Conservation (phyloP, 257 asterid species). For the Capsicum chinense region DNA sequence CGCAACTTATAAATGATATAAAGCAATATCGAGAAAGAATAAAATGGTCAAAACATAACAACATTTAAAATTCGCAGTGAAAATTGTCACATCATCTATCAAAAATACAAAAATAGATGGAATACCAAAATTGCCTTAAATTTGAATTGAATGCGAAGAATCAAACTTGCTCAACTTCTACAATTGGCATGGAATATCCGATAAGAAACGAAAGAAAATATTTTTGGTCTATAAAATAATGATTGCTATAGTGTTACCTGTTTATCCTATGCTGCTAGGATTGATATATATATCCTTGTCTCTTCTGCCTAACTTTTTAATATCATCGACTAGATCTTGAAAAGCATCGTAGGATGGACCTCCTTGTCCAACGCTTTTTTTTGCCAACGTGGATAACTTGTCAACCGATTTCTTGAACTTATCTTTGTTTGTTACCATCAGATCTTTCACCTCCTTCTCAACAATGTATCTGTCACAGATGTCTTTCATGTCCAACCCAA, state of each 20-base stretch:
- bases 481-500: slow-evolving; percentile 68
- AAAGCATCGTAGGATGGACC: slow-evolving; percentile 51
- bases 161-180: too few species aligned
- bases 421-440: slow-evolving; percentile 49
- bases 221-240: neutral
- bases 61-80: too few species aligned
- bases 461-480: slow-evolving; percentile 45
- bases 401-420: slow-evolving; percentile 44
- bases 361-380: slow-evolving; percentile 43
- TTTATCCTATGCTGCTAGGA: neutral
- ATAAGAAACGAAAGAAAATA: neutral
- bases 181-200: neutral
- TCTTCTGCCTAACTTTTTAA: slow-evolving; percentile 15
- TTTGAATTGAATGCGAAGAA: too few species aligned
- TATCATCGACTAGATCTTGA: slow-evolving; percentile 32
- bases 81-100: too few species aligned
- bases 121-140: too few species aligned
- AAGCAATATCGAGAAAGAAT: too few species aligned
- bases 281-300: neutral
- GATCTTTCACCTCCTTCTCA: slow-evolving; percentile 48
- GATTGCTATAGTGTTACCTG: neutral
- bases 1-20: too few species aligned
- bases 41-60: too few species aligned
- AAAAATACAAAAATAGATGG: too few species aligned
- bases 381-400: slow-evolving; percentile 39